Conservation (phyloP, 2,329 filamentous ascomycete genomes). For the Xylaria sp. region DNA sequence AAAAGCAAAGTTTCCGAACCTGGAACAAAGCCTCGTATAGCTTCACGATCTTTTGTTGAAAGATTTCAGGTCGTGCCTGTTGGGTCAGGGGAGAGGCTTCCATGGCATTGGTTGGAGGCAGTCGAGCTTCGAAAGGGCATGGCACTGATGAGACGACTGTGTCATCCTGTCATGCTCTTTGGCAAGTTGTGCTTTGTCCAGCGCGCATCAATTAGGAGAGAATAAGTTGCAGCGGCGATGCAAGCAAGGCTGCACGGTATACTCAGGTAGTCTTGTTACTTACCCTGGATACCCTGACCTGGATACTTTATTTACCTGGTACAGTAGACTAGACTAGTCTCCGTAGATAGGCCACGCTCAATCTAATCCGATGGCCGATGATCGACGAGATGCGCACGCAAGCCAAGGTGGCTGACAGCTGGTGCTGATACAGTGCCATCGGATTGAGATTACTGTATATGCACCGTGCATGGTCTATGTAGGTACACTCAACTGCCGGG, state of each 20-base stretch:
- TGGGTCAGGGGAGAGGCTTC: conserved; percentile 92
- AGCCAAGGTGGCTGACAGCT: no score
- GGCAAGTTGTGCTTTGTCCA: neutral
- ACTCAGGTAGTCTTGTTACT: no score
- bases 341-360: neutral
- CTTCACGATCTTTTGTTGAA: conserved; percentile 91
- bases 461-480: neutral
- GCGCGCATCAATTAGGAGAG: conserved; percentile 9
- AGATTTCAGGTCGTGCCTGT: conserved; percentile 85
- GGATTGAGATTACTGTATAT: neutral
- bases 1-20: conserved; percentile 51
- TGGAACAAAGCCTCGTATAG: conserved; percentile 87
- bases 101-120: conserved; percentile 56
- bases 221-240: conserved; percentile 5
- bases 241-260: neutral
- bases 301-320: neutral
- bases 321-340: no score
- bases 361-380: no score
- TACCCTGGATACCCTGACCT: no score
- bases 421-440: conserved; percentile 4
- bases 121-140: conserved; percentile 25
- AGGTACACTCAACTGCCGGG: neutral
- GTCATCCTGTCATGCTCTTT: conserved; percentile 18
- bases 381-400: neutral
- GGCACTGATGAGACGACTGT: conserved; percentile 9